Conservation (phyloP, 352 stramenopile genomes). For the Globisporangium lucens region DNA sequence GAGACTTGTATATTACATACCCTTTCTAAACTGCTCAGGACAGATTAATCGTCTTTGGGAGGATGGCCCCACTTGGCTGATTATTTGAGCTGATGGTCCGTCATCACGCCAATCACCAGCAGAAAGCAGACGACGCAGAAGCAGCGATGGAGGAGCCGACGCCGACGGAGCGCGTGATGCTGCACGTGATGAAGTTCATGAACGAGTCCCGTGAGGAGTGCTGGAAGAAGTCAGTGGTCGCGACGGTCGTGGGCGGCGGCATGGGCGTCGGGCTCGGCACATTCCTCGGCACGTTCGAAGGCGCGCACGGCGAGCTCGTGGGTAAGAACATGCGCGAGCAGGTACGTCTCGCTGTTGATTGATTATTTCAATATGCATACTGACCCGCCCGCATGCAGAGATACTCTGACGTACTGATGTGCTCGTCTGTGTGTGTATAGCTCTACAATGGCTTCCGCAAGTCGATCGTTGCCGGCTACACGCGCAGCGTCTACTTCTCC, state of each 20-base stretch:
- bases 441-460: constrained; percentile 86
- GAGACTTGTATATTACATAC: not conserved
- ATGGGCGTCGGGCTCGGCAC: constrained; percentile 84
- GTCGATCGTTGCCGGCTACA: constrained; percentile 71
- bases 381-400: not conserved
- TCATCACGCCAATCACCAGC: not conserved
- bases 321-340: constrained; percentile 85
- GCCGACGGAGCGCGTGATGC: constrained; percentile 33
- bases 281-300: constrained; percentile 87
- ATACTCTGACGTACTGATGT: not conserved
- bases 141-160: constrained; percentile 18
- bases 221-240: constrained; percentile 82
- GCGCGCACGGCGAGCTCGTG: constrained; percentile 80
- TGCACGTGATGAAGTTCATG: constrained; percentile 67
- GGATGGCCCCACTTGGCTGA: not conserved
- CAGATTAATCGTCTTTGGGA: too few relatives aligned
- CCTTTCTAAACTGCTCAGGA: not conserved
- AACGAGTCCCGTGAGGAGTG: constrained; percentile 80
- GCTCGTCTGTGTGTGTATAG: constrained; percentile 22
- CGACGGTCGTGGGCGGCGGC: constrained; percentile 55
- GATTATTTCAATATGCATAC: not conserved
- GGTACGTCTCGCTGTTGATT: constrained; percentile 22
- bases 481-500: constrained; percentile 85
- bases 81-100: not conserved
- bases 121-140: constrained; percentile 21